Conservation (phyloP, 2,329 filamentous ascomycete species). For the Talaromyces sp. region DNA sequence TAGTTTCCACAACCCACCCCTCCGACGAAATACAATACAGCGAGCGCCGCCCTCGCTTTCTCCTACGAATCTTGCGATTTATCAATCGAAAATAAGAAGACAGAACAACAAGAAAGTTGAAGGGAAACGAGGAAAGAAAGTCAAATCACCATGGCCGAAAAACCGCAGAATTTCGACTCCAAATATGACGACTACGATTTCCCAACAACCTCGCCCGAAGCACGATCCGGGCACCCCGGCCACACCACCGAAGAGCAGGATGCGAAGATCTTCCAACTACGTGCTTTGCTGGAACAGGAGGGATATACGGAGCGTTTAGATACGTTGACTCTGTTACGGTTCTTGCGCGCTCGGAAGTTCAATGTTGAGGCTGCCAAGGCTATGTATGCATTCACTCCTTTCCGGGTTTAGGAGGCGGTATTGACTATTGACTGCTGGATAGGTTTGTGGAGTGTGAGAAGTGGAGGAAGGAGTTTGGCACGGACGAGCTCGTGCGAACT, state of each 20-base stretch:
- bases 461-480: conserved; percentile 82
- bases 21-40: not conserved
- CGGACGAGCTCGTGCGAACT: conserved; percentile 71
- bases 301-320: conserved; percentile 82
- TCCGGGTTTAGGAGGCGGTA: not conserved
- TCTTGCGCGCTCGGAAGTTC: conserved; percentile 92
- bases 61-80: not conserved
- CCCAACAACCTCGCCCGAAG: conserved; percentile 68
- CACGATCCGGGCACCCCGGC: conserved; percentile 75
- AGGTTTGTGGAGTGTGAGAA: conserved; percentile 90
- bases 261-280: conserved; percentile 81
- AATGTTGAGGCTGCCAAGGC: conserved; percentile 75
- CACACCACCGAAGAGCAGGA: conserved; percentile 82
- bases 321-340: conserved; percentile 86
- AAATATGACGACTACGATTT: conserved; percentile 98
- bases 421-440: not conserved
- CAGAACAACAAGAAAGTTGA: not conserved
- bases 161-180: conserved; percentile 53
- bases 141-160: conserved; percentile 9
- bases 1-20: not conserved
- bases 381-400: conserved; percentile 63
- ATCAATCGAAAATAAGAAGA: not conserved
- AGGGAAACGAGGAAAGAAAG: not conserved
- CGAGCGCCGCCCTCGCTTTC: not conserved
- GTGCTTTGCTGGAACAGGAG: conserved; percentile 74